Percentiles rank a stretch among this genome's conserved stretches.
These are phyloP conservation scores for Nemophila menziesii DNA, from an alignment of 257 asterid genomes.

Conservation along the genomic window DNA sequence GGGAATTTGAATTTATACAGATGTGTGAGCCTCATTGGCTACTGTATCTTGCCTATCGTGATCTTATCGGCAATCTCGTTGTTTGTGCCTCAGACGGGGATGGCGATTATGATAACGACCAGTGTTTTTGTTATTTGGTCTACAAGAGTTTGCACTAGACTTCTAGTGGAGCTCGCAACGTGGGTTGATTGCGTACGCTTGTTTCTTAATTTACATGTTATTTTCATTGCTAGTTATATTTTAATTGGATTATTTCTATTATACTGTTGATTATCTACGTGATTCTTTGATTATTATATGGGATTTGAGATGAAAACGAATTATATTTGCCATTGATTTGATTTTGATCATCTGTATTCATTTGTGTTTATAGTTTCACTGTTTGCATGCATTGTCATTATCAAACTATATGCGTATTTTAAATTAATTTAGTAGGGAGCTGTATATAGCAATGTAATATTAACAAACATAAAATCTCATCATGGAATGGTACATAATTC, in stretches of 20 bases:
- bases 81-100: slow-evolving; percentile 78
- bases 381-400: too few relatives aligned
- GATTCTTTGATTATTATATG: too few relatives aligned
- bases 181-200: slow-evolving; percentile 70
- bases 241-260: slow-evolving; percentile 12
- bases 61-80: slow-evolving; percentile 63
- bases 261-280: too few relatives aligned
- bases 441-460: too few relatives aligned
- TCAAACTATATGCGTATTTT: too few relatives aligned
- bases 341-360: too few relatives aligned
- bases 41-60: slow-evolving; percentile 82
- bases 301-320: too few relatives aligned
- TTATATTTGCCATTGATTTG: too few relatives aligned
- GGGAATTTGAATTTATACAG: slow-evolving; percentile 81
- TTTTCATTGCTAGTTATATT: slow-evolving; percentile 79
- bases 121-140: slow-evolving; percentile 76
- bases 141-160: slow-evolving; percentile 76
- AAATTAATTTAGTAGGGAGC: too few relatives aligned
- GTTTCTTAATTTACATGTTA: slow-evolving; percentile 74
- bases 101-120: slow-evolving; percentile 49
- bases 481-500: too few relatives aligned
- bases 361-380: too few relatives aligned
- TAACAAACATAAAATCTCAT: too few relatives aligned
- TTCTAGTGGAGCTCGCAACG: slow-evolving; percentile 85
- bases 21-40: slow-evolving; percentile 80